These are phyloP conservation scores for Talaromyces adpressus DNA, from an alignment of 495 filamentous ascomycete species.

Conservation along the genomic window DNA sequence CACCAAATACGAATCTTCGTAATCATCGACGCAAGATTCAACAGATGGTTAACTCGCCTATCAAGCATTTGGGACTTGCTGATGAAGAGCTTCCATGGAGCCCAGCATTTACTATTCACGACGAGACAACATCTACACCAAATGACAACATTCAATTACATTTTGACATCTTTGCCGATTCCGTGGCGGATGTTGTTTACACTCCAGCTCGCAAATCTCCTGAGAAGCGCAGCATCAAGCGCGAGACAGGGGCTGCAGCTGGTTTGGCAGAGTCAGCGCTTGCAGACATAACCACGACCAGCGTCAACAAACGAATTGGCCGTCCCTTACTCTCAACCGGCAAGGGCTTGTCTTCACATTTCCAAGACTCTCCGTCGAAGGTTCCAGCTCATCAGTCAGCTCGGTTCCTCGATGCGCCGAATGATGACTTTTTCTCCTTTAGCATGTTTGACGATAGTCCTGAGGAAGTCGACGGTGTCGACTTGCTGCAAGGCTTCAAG, in stretches of 20 bases:
- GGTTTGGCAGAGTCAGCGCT: slow-evolving; percentile 44
- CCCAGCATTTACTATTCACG: slow-evolving; percentile 64
- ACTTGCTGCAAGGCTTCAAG: slow-evolving; percentile 84
- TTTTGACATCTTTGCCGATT: slow-evolving; percentile 71
- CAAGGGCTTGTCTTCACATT: slow-evolving; percentile 31
- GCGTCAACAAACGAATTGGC: slow-evolving; percentile 41
- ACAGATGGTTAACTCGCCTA: slow-evolving; percentile 82
- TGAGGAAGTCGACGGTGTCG: slow-evolving; percentile 61
- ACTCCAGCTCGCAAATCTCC: slow-evolving; percentile 62
- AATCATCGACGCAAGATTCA: slow-evolving; percentile 83
- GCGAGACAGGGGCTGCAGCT: slow-evolving; percentile 51
- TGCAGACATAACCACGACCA: slow-evolving; percentile 54
- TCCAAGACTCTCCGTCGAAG: slow-evolving; percentile 42
- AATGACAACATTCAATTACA: slow-evolving; percentile 41
- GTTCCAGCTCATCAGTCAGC: slow-evolving; percentile 35
- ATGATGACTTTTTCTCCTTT: slow-evolving; percentile 57
- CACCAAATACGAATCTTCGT: slow-evolving; percentile 90
- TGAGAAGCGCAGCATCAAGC: slow-evolving; percentile 63
- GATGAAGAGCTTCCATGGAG: slow-evolving; percentile 67
- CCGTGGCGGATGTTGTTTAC: slow-evolving; percentile 38
- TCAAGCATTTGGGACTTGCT: slow-evolving; percentile 59
- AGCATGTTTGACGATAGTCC: slow-evolving; percentile 53
- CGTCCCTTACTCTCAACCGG: slow-evolving; percentile 17
- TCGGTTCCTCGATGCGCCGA: slow-evolving; percentile 48
- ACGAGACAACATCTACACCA: slow-evolving; percentile 41